Evolutionary conservation across 352 stramenopile genomes (phyloP).

Genomic region (Lagenidium giganteum): DNA sequence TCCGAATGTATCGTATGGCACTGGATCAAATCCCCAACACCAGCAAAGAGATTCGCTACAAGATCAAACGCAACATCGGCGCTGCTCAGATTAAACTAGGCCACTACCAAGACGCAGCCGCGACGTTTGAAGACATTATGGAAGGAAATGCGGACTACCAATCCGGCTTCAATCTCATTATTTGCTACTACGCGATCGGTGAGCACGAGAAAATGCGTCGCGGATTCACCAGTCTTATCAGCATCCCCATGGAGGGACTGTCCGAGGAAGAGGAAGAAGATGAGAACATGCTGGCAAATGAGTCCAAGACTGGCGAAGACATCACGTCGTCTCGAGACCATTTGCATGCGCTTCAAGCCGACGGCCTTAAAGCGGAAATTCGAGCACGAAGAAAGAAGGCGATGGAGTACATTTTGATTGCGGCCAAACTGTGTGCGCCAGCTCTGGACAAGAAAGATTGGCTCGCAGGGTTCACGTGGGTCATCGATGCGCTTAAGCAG

Average conservation of each 20-base stretch:
- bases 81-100: conserved; percentile 91
- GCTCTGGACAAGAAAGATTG: conserved; percentile 91
- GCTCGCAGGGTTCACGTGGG: conserved; percentile 91
- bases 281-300: conserved; percentile 44
- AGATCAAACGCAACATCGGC: conserved; percentile 97
- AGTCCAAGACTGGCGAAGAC: conserved; percentile 38
- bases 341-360: conserved; percentile 54
- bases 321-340: conserved; percentile 42
- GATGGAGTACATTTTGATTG: conserved; percentile 91
- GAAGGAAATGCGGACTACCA: conserved; percentile 91
- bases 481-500: conserved; percentile 91
- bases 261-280: conserved; percentile 86
- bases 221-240: conserved; percentile 89
- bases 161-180: conserved; percentile 95
- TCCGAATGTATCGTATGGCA: conserved; percentile 97
- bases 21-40: conserved; percentile 94
- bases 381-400: conserved; percentile 69
- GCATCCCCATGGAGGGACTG: conserved; percentile 85
- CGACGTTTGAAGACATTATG: conserved; percentile 95
- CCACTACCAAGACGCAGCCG: conserved; percentile 93
- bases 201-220: conserved; percentile 93
- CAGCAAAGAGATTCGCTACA: conserved; percentile 92
- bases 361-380: conserved; percentile 78
- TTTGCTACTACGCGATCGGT: conserved; percentile 96
- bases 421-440: conserved; percentile 91